Evolutionary conservation across 306 rosid genomes (phyloP).

Genomic region (Sophora flavescens): DNA sequence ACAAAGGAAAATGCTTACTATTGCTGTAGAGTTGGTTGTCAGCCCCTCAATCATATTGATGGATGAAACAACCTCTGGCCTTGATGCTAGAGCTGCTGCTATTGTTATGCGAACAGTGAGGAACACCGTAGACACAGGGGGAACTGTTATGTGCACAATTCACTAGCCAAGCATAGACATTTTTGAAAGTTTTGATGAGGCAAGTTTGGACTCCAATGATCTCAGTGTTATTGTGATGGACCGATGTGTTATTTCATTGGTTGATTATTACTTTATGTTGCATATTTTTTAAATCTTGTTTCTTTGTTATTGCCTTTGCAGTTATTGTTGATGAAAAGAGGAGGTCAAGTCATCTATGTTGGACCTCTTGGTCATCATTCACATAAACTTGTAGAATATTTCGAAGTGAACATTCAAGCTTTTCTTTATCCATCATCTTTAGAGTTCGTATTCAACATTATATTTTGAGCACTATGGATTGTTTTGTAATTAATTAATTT

Average conservation of each 20-base stretch:
- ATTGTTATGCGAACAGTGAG: slow-evolving; percentile 14
- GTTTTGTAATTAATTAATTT: slow-evolving; percentile 1
- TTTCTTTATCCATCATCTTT: not conserved
- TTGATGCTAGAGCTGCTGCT: slow-evolving; percentile 33
- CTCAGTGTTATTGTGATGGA: not conserved
- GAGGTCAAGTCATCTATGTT: slow-evolving; percentile 49
- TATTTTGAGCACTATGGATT: not conserved
- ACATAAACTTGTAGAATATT: slow-evolving; percentile 7
- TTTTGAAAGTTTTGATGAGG: slow-evolving; percentile 33
- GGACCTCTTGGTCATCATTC: slow-evolving; percentile 53
- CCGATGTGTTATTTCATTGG: not conserved
- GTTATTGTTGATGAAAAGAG: slow-evolving; percentile 49
- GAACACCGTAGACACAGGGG: not conserved
- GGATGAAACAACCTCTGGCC: slow-evolving; percentile 37
- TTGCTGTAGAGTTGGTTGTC: slow-evolving; percentile 52
- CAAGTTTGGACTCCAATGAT: not conserved
- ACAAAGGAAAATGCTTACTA: slow-evolving; percentile 54
- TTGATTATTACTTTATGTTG: not conserved
- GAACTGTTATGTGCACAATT: slow-evolving; percentile 26
- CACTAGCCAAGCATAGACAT: slow-evolving; percentile 34
- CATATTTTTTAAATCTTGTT: not conserved
- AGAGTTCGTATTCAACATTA: not conserved
- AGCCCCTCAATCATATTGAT: slow-evolving; percentile 33
- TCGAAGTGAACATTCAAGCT: slow-evolving; percentile 1
- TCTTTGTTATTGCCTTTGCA: slow-evolving; percentile 6